Base-by-base conservation (phyloP, 805 yeast genomes). In the Teunomyces pallodes region DNA sequence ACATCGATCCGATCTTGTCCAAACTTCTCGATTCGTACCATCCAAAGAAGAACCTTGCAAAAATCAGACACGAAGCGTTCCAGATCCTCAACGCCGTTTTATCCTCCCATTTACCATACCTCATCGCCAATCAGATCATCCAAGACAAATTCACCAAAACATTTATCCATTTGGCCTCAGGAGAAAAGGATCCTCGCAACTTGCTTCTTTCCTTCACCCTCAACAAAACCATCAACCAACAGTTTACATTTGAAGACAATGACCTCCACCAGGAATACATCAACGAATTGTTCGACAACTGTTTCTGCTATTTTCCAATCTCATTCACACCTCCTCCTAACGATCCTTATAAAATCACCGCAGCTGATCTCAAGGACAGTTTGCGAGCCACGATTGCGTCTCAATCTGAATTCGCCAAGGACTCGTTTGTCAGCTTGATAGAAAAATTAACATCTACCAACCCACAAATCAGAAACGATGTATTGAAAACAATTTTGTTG, bases 241-340 rank as follows among this genome's bases (percentile, higher is more conserved):
- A 56, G 3, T 69, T 82, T 26, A 53, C 44, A 3, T 65, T 71
- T 42, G 36, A 47, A 2, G 45, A 48, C 2, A 53, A 62, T 12
- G 61, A 72, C 4, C 67, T 71, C 2, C 71, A 80, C 43, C 54
- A 65, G 36, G 62, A 65, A n/a, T 69, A 64, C 58, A 60, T 78
- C 29, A 85, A 86, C 54, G 89, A 87, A 8, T 64, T 94, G 50
- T 95, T 91, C 62, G 99, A 94, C 62, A 81, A 87, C 31, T 75
- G 89, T 36, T 95, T 92, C 62, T 94, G 99, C 66, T 94, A 94
- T 69, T 94, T 92, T 70, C 99, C 99, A 9, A 91, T 94, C 38
- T 87, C 97, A 1, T 94, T 95, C 69, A 84, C 83, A 49, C 96
- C 98, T 1, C 96, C 98, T 3, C 80, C 83, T 42, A 88, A 88